Evolutionary conservation across 805 yeast genomes (phyloP).

Genomic region (Lipomyces starkeyi): DNA sequence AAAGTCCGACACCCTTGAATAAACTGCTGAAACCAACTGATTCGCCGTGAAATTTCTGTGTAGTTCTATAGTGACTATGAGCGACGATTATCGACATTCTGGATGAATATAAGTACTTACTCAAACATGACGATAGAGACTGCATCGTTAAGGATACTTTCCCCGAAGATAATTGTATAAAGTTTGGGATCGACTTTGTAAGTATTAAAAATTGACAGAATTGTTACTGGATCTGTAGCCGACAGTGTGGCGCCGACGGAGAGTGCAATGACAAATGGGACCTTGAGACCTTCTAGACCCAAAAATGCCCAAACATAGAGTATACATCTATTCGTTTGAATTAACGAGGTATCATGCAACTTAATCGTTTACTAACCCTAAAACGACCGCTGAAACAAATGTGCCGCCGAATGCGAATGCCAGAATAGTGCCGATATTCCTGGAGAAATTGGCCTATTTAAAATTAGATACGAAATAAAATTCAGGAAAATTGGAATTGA

Average conservation of each 20-base stretch:
- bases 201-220: slow-evolving; percentile 92
- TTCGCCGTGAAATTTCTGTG: slow-evolving; percentile 93
- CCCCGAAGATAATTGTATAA: slow-evolving; percentile 97
- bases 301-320: slow-evolving; percentile 83
- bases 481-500: neutral
- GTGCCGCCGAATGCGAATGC: slow-evolving; percentile 98
- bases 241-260: slow-evolving; percentile 97
- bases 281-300: slow-evolving; percentile 84
- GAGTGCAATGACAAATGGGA: slow-evolving; percentile 95
- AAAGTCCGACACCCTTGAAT: slow-evolving; percentile 92
- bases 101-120: slow-evolving; percentile 13
- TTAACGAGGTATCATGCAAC: neutral
- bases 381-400: slow-evolving; percentile 84
- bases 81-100: neutral
- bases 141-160: slow-evolving; percentile 93
- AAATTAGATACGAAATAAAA: neutral
- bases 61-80: slow-evolving; percentile 56
- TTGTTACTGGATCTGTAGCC: slow-evolving; percentile 98
- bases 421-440: slow-evolving; percentile 87
- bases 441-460: slow-evolving; percentile 79
- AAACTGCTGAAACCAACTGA: slow-evolving; percentile 72
- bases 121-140: slow-evolving; percentile 99
- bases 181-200: slow-evolving; percentile 97
- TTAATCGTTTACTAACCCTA: slow-evolving; percentile 69
- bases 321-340: slow-evolving; percentile 18